Evolutionary conservation across 2,329 filamentous ascomycete genomes (phyloP), one percentile per base, ranked within the genome.

Genomic region (Colletotrichum lentis): DNA sequence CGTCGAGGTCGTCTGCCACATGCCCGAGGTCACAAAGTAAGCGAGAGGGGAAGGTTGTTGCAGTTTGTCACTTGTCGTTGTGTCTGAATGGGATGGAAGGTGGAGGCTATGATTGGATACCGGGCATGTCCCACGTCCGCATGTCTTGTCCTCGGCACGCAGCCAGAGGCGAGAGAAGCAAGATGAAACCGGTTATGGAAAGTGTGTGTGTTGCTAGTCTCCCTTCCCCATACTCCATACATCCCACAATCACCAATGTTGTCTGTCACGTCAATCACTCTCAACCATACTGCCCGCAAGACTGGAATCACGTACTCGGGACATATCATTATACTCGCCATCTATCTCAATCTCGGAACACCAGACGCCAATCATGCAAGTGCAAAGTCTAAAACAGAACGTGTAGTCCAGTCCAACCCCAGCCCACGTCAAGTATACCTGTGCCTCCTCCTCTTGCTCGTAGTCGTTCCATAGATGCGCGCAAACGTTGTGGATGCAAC

Each of bases 1-100:
- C 70, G 79, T 86, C 52, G 85, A 86, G 74, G 79, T 79, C 59
- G 77, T 84, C 12, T 77, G 75, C 52, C 70, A 70, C 57, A 61
- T 44, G 49, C 68, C 70, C 1, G 67, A 69, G 39, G 66, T 57
- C 7, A 46, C 50, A 0, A 50, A 65, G 55, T 65, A 66, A 20
- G 18, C 27, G 11, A 12, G n/a, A 16, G 35, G 5, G 7, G 35
- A 3, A 20, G 2, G 31, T 35, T 1, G 2, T 18, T 10, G 44
- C 14, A 35, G 31, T 35, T 35, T 18, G 3, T 5, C 43, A 22
- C n/a, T 6, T 10, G 24, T 24, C n/a, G 22, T 18, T 27, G 10
- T 22, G 55, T 10, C 18, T 16, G 24, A 18, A 24, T 57, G 8
- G 18, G 22, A 31, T 31, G 27, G 27, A 1, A 35, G 31, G 31